Percentiles rank a stretch among this genome's conserved stretches.
These are phyloP conservation scores for maize (Zea mays) DNA, from an alignment of 176 grass and related monocot species.

Conservation along the genomic window DNA sequence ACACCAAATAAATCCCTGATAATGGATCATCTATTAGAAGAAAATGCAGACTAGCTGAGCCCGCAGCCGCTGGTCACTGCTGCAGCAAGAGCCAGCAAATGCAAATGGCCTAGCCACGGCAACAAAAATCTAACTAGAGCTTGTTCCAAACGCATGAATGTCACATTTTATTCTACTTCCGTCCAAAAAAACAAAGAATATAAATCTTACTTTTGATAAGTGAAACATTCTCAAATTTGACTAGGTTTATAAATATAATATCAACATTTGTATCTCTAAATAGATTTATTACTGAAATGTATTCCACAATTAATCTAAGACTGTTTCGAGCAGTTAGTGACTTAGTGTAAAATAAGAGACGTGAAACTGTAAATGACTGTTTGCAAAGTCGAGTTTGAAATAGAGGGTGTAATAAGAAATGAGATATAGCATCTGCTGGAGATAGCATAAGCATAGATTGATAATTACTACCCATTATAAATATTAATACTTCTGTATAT, in stretches of 20 bases:
- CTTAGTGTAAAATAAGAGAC: no score
- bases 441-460: background rate
- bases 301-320: background rate
- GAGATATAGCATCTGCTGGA: no score
- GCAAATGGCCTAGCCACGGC: background rate
- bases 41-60: background rate
- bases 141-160: background rate
- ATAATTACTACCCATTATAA: background rate
- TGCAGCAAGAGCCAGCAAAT: background rate
- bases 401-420: no score
- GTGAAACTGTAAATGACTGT: no score
- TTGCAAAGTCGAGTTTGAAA: no score
- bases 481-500: background rate
- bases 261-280: background rate
- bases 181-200: background rate
- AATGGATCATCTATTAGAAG: background rate
- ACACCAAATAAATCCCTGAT: background rate
- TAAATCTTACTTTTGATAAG: background rate
- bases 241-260: background rate
- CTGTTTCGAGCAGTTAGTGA: no score
- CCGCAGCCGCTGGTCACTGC: background rate
- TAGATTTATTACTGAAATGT: background rate
- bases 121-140: background rate
- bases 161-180: background rate
- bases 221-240: background rate